phyloP scores from a whole-genome alignment of 805 yeast species.

The Metschnikowia gruessii region DNA sequence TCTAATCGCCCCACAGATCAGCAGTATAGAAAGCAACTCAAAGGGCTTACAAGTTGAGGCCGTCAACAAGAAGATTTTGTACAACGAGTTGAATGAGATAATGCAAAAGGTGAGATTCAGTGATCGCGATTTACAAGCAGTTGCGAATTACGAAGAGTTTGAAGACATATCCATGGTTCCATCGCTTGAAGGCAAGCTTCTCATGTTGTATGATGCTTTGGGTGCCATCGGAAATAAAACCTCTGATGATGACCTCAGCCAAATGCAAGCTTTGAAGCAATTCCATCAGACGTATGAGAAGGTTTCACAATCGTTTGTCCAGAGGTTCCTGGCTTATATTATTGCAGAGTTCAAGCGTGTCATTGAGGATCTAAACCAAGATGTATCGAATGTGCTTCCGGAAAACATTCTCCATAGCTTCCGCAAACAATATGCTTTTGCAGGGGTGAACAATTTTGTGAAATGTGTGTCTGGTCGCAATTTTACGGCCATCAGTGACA shows the following conservation, averaged over 20 bases:
- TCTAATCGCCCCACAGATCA: slow-evolving; percentile 59
- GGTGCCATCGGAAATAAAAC: slow-evolving; percentile 51
- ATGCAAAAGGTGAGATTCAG: slow-evolving; percentile 69
- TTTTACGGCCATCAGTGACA: slow-evolving; percentile 46
- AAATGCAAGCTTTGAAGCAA: slow-evolving; percentile 71
- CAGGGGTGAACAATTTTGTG: slow-evolving; percentile 43
- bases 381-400: slow-evolving; percentile 26
- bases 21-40: slow-evolving; percentile 67
- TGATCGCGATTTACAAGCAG: slow-evolving; percentile 46
- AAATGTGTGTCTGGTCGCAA: slow-evolving; percentile 52
- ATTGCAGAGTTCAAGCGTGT: slow-evolving; percentile 34
- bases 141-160: slow-evolving; percentile 49
- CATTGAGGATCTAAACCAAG: slow-evolving; percentile 38
- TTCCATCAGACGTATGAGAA: slow-evolving; percentile 58
- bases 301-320: slow-evolving; percentile 50
- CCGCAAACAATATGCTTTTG: slow-evolving; percentile 29
- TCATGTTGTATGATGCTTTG: slow-evolving; percentile 60
- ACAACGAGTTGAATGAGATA: slow-evolving; percentile 65
- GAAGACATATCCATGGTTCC: slow-evolving; percentile 43
- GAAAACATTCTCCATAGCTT: slow-evolving; percentile 24
- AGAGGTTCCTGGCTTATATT: slow-evolving; percentile 41
- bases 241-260: slow-evolving; percentile 47
- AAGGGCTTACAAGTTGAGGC: slow-evolving; percentile 82
- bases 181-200: slow-evolving; percentile 52
- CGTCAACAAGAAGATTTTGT: slow-evolving; percentile 73